phyloP scores from a whole-genome alignment of 441 rosid species.

The Erodium trifolium region DNA sequence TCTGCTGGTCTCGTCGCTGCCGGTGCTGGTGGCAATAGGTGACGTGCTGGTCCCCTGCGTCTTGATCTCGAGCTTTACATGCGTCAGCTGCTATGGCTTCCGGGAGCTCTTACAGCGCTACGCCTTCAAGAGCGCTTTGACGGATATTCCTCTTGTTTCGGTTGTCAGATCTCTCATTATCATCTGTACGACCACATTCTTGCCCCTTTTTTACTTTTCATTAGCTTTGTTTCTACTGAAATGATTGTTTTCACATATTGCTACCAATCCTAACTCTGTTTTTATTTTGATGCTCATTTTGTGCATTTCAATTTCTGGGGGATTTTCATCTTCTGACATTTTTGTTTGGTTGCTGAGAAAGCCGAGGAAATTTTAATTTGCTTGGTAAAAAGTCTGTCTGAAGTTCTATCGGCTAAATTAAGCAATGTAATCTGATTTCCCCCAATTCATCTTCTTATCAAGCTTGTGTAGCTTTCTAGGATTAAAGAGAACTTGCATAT shows the following conservation, averaged over 20 bases:
- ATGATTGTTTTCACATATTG: too few relatives aligned
- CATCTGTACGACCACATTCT: slow-evolving; percentile 36
- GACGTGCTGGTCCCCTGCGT: slow-evolving; percentile 57
- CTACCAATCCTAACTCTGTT: background rate
- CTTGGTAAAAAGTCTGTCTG: background rate
- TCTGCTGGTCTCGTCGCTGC: slow-evolving; percentile 71
- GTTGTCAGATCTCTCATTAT: slow-evolving; percentile 67
- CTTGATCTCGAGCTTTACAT: slow-evolving; percentile 58
- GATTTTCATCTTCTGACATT: background rate
- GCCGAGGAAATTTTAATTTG: background rate
- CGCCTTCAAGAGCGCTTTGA: slow-evolving; percentile 61
- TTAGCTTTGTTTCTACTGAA: background rate
- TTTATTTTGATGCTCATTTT: slow-evolving; percentile 1
- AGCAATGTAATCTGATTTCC: background rate
- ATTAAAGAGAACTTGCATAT: background rate
- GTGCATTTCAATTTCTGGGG: background rate
- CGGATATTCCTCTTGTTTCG: slow-evolving; percentile 73
- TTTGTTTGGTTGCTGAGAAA: background rate
- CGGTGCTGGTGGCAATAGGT: slow-evolving; percentile 62
- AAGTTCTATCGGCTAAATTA: slow-evolving; percentile 4
- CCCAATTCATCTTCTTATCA: background rate
- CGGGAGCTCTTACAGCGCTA: slow-evolving; percentile 50
- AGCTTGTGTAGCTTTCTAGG: background rate
- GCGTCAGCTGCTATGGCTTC: slow-evolving; percentile 54
- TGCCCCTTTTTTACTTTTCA: background rate